Evolutionary conservation across 1,284 basidiomycete genomes (phyloP), one percentile per base, ranked within the genome.

Genomic region (Lignosus rhinocerotis): DNA sequence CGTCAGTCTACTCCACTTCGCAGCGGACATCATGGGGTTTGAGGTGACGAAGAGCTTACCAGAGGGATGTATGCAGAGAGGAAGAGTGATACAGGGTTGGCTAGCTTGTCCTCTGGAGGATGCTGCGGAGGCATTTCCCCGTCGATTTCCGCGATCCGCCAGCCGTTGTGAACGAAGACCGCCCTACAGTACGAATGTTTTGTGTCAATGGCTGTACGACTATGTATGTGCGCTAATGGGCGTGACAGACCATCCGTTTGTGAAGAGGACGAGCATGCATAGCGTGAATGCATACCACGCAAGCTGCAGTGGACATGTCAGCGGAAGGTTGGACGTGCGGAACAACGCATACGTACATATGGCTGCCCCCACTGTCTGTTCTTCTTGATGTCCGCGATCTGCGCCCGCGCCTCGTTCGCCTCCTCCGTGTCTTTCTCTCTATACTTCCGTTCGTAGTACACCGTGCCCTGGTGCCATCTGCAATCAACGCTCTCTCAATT

Each of bases 391-490:
- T 50, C 43, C 33, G 56, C 48, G 16, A 72, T 66, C 34, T 70
- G 63, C 19, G 39, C 39, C 6, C 57, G 56, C 5, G 66, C 63
- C 14, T 58, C 46, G 34, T 36, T 9, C 10, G 59, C 58, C 1
- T 59, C 55, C 14, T 48, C 47, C 7, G 47, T n/a, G 0, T 39
- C 21, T 16, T 53, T 21, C 8, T 59, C 58, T 8, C 54, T 44
- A 45, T 63, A 55, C 48, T 65, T 66, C 16, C 57, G 63, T 49
- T 72, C 70, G 3, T 64, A 67, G 38, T 69, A 60, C 0, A 61
- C 60, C 3, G 69, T 72, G 0, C 70, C 70, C 36, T 67, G 65
- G 55, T 70, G 53, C 69, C 69, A 72, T 47, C 69, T 70, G 11
- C 25, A 25, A n/a, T 8, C 43, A 44, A 10, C 43, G 6, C 21